Conservation (phyloP, 2,329 filamentous ascomycete genomes). For the Exophiala spinifera region DNA sequence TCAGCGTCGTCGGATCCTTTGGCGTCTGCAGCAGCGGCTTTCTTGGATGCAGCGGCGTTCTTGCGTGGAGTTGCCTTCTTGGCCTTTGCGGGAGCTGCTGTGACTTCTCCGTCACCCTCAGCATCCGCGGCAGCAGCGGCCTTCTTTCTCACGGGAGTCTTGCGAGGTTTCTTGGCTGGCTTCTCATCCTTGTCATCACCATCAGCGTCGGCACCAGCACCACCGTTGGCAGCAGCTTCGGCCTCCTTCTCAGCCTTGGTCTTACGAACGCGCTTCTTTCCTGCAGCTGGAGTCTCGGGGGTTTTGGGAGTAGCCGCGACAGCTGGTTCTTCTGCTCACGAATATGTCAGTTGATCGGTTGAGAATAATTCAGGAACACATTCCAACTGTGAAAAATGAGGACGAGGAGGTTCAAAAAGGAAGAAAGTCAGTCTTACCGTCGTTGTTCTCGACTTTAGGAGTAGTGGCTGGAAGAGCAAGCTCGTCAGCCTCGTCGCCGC, state of each 20-base stretch:
- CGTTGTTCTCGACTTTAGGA: background rate
- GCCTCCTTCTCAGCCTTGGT: slow-evolving; percentile 25
- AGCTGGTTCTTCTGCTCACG: background rate
- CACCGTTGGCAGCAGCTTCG: slow-evolving; percentile 18
- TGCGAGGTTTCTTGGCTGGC: slow-evolving; percentile 20
- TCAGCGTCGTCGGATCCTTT: background rate
- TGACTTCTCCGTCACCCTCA: slow-evolving; percentile 1
- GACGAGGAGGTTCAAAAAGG: background rate
- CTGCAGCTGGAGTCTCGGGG: background rate
- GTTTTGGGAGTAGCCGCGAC: slow-evolving; percentile 14
- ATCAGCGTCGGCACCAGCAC: slow-evolving; percentile 7
- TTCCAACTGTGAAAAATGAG: background rate
- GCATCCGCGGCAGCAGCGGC: slow-evolving; percentile 8
- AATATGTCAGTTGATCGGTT: background rate
- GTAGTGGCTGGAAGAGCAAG: background rate
- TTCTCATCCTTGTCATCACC: slow-evolving; percentile 15
- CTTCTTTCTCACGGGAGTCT: slow-evolving; percentile 30
- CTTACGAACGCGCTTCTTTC: slow-evolving; percentile 22
- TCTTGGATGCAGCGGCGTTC: background rate
- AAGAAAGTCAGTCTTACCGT: background rate
- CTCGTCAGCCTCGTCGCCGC: background rate
- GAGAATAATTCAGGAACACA: background rate
- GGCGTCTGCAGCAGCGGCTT: background rate
- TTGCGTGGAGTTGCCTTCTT: slow-evolving; percentile 7
- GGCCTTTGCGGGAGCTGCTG: slow-evolving; percentile 2